Percentiles rank a stretch among this genome's conserved stretches.
Evolutionary conservation across 1,284 basidiomycete genomes (phyloP).

Genomic region (Mycena sp.): DNA sequence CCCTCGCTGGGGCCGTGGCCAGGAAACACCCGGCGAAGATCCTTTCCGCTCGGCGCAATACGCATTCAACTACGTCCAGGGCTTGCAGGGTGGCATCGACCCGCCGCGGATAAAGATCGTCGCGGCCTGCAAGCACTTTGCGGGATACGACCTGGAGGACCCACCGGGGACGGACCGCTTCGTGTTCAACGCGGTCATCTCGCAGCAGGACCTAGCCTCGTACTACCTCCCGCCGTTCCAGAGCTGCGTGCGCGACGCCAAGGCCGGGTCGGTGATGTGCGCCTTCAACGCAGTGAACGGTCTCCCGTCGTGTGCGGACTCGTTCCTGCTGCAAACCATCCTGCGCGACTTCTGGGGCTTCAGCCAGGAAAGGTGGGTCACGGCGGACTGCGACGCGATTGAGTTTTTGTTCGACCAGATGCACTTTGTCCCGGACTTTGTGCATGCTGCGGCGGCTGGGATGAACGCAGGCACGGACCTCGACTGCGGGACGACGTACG

Average conservation of each 20-base stretch:
- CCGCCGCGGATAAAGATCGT: slow-evolving; percentile 59
- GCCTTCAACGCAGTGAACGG: slow-evolving; percentile 66
- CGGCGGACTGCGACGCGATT: slow-evolving; percentile 51
- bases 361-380: slow-evolving; percentile 59
- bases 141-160: slow-evolving; percentile 37
- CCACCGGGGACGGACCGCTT: too few species aligned
- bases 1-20: slow-evolving; percentile 59
- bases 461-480: slow-evolving; percentile 64
- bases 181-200: slow-evolving; percentile 60
- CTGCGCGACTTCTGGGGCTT: slow-evolving; percentile 61
- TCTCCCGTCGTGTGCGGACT: slow-evolving; percentile 61
- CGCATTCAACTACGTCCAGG: slow-evolving; percentile 59
- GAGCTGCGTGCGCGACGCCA: too few species aligned
- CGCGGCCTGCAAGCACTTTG: slow-evolving; percentile 63
- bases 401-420: slow-evolving; percentile 57
- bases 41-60: slow-evolving; percentile 61
- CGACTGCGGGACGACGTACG: slow-evolving; percentile 61
- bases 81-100: slow-evolving; percentile 63
- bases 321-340: slow-evolving; percentile 59
- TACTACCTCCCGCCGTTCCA: slow-evolving; percentile 65
- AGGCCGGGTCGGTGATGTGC: slow-evolving; percentile 68
- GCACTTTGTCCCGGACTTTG: slow-evolving; percentile 51
- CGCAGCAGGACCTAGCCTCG: slow-evolving; percentile 62
- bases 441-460: slow-evolving; percentile 57
- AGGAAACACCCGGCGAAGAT: slow-evolving; percentile 69